phyloP scores from a whole-genome alignment of 306 rosid genomes.

The Casuarina glauca region DNA sequence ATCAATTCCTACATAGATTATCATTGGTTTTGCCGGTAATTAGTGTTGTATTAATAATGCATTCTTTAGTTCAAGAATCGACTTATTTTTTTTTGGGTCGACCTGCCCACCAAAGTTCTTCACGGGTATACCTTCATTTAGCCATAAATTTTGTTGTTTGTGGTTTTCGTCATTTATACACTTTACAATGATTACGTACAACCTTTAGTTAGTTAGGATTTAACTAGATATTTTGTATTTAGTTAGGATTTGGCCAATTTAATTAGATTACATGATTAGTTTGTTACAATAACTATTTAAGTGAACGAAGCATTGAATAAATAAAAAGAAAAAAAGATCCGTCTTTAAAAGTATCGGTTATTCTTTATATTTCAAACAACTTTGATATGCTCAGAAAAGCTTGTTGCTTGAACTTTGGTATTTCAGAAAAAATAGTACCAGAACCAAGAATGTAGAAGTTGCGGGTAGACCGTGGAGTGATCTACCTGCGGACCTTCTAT shows the following conservation, averaged over 20 bases:
- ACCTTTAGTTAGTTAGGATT: no score
- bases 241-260: no score
- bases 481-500: constrained; percentile 14
- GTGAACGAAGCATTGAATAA: no score
- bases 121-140: neutral
- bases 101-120: neutral
- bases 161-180: neutral
- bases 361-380: no score
- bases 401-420: neutral
- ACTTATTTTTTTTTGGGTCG: neutral
- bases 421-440: neutral
- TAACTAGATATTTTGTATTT: no score
- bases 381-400: neutral
- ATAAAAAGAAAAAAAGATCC: no score
- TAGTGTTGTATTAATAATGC: neutral
- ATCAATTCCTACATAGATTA: neutral
- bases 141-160: no score
- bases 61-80: neutral
- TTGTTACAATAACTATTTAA: no score
- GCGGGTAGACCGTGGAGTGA: neutral
- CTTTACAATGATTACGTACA: no score
- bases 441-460: no score
- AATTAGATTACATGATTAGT: no score
- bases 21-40: neutral
- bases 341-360: no score